Conservation (phyloP, 768 basidiomycete species). For the Naganishia onofrii region DNA sequence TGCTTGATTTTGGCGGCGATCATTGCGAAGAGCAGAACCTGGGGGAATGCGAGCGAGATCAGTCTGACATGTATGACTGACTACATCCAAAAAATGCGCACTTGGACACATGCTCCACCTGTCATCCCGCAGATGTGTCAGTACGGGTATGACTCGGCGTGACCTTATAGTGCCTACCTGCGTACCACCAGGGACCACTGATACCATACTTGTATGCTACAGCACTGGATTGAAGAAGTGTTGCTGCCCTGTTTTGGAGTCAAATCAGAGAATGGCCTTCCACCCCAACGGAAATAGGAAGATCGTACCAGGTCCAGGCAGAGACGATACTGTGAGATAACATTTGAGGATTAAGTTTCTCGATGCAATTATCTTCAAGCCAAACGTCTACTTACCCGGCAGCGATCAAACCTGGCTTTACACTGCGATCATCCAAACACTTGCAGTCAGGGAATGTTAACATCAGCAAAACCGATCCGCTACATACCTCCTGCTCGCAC, state of each 20-base stretch:
- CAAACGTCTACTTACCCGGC: conserved; percentile 67
- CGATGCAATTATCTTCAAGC: no score
- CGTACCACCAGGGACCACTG: conserved; percentile 75
- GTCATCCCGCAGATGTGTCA: neutral
- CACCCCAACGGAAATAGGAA: neutral
- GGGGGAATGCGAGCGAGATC: conserved; percentile 1
- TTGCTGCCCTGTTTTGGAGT: conserved; percentile 50
- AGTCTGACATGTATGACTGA: conserved; percentile 20
- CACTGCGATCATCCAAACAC: conserved; percentile 48
- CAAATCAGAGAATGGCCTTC: no score
- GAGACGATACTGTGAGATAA: conserved; percentile 32
- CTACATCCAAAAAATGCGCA: neutral
- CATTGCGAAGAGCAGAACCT: conserved; percentile 83
- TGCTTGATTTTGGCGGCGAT: conserved; percentile 87
- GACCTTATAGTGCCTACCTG: conserved; percentile 41
- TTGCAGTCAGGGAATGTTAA: neutral
- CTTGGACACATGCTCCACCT: conserved; percentile 21
- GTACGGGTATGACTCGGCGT: neutral
- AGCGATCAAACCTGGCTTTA: conserved; percentile 88
- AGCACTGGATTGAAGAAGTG: conserved; percentile 60
- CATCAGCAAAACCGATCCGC: neutral
- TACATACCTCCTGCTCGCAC: conserved; percentile 46
- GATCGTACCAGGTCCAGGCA: conserved; percentile 65
- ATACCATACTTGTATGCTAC: conserved; percentile 83
- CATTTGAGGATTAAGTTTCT: neutral